Conservation (phyloP, 192 early-diverging fungal species). For the Paraglomus brasilianum region DNA sequence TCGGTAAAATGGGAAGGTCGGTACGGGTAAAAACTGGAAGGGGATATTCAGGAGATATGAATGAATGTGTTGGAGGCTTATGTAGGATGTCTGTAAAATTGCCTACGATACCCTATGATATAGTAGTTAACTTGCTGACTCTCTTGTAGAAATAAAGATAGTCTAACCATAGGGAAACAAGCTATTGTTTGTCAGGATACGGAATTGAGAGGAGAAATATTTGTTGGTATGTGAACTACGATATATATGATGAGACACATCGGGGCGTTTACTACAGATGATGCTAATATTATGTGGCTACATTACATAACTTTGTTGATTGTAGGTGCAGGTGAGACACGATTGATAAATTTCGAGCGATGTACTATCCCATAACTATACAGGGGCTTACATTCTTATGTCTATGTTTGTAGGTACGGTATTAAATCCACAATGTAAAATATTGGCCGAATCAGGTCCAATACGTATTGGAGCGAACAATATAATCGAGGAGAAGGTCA, state of each 20-base stretch:
- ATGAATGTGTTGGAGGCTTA: no score
- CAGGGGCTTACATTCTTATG: neutral
- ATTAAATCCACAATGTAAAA: constrained; percentile 71
- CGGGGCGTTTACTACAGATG: neutral
- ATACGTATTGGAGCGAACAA: constrained; percentile 72
- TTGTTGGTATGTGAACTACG: constrained; percentile 42
- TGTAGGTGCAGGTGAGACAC: neutral
- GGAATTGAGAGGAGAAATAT: constrained; percentile 51
- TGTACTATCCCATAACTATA: neutral
- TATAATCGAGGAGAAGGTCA: constrained; percentile 73
- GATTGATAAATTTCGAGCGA: neutral
- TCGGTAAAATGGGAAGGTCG: no score
- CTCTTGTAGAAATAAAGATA: neutral
- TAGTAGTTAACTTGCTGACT: neutral
- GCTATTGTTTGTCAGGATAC: constrained; percentile 54
- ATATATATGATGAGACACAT: no score
- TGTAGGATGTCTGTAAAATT: no score
- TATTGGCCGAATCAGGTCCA: constrained; percentile 62
- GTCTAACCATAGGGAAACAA: constrained; percentile 36
- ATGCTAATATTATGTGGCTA: neutral
- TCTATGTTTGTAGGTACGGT: constrained; percentile 51
- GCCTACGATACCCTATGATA: no score
- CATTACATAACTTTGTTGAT: neutral
- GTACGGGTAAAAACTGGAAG: no score
- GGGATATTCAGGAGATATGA: no score